Evolutionary conservation across 306 rosid genomes (phyloP).

Genomic region (Prinsepia uniflora): DNA sequence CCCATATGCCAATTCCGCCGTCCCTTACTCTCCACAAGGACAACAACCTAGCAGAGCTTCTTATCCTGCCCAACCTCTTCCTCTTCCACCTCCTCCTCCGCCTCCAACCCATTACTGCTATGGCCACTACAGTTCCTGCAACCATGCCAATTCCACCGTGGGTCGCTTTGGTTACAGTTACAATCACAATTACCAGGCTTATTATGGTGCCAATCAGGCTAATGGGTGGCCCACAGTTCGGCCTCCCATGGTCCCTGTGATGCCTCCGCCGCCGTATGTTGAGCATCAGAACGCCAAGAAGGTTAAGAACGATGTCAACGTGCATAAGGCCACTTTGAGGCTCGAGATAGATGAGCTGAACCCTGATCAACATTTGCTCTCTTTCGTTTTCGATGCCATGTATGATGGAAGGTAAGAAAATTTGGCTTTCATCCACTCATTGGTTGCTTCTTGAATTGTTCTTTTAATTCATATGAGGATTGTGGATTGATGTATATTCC

Average conservation of each 20-base stretch:
- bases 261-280: conserved; percentile 52
- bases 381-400: conserved; percentile 78
- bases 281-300: conserved; percentile 80
- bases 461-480: not conserved
- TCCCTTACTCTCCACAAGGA: conserved; percentile 15
- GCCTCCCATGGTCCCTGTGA: conserved; percentile 25
- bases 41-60: conserved; percentile 12
- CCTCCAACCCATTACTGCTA: conserved; percentile 45
- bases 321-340: conserved; percentile 64
- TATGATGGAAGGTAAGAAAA: conserved; percentile 67
- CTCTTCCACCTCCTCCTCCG: conserved; percentile 40
- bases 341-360: conserved; percentile 51
- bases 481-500: conserved; percentile 1
- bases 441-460: not conserved
- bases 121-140: conserved; percentile 38
- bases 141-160: conserved; percentile 35
- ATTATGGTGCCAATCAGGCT: conserved; percentile 40
- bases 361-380: conserved; percentile 64
- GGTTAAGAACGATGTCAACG: conserved; percentile 70
- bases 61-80: conserved; percentile 14
- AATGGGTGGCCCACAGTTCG: conserved; percentile 45
- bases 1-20: conserved; percentile 15
- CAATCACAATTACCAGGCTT: conserved; percentile 40
- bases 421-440: not conserved
- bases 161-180: conserved; percentile 25